phyloP scores from a whole-genome alignment of 352 stramenopile species.

The Phytophthora megakarya region DNA sequence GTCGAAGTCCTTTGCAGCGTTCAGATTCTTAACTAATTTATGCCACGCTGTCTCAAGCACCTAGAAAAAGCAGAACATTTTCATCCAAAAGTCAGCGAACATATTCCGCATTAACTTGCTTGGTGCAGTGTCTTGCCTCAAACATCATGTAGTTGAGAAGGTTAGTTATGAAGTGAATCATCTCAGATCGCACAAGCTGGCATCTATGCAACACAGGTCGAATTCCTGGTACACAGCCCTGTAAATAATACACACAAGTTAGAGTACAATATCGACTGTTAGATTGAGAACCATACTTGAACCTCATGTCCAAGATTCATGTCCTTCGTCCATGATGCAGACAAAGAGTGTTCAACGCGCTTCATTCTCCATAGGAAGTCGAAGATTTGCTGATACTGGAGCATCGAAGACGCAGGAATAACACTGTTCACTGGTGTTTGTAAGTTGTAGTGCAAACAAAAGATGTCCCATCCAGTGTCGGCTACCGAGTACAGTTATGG shows the following conservation, averaged over 20 bases:
- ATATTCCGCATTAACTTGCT: background rate
- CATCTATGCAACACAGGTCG: conserved; percentile 89
- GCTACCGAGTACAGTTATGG: conserved; percentile 34
- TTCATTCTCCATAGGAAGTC: conserved; percentile 92
- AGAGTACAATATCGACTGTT: background rate
- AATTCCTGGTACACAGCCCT: conserved; percentile 68
- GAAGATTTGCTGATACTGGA: conserved; percentile 91
- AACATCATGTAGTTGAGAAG: conserved; percentile 99
- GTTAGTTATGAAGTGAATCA: conserved; percentile 98
- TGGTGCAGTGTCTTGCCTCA: conserved; percentile 60
- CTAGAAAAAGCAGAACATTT: conserved; percentile 25
- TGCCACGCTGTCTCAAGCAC: conserved; percentile 95
- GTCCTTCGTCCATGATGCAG: conserved; percentile 96
- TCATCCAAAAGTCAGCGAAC: conserved; percentile 1
- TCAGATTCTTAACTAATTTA: conserved; percentile 89
- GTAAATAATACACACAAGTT: conserved; percentile 17
- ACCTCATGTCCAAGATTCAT: conserved; percentile 96
- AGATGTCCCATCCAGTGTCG: conserved; percentile 95
- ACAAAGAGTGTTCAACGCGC: conserved; percentile 92
- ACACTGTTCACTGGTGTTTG: conserved; percentile 88
- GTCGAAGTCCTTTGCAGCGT: conserved; percentile 93
- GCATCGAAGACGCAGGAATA: conserved; percentile 85
- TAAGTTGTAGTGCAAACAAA: conserved; percentile 91
- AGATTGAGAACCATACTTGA: conserved; percentile 47
- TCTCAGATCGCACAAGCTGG: conserved; percentile 95